Base-by-base conservation (phyloP, 2,329 filamentous ascomycete species). In the Parastagonospora avenae region DNA sequence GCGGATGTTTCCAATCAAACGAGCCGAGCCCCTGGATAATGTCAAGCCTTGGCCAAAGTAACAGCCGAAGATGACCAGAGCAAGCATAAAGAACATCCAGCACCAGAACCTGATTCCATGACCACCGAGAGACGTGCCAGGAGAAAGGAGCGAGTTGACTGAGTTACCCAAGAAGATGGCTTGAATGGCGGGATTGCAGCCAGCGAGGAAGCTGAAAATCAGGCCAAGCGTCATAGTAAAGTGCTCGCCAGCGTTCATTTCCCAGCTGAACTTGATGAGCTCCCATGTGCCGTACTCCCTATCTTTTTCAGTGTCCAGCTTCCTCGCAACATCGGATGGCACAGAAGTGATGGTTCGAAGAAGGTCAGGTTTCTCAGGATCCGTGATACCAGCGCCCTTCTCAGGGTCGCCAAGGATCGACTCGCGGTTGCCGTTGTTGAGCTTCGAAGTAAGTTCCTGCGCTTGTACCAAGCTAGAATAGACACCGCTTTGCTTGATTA, bases 381-480 rank as follows among this genome's bases (percentile, higher is more conserved):
- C 63, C 14, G 33, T 40, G 10, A 40, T 40, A 8, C 42, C 33
- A 16, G 60, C 50, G 1, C 45, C 56, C 36, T 70, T 59, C 16
- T 66, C 52, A 7, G 48, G 31, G 5, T 66, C 62, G 7, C 49
- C 50, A 6, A 60, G 54, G 11, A 52, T 54, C 9, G 67, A 64
- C 19, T 60, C 41, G 35, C 62, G 59, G n/a, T 60, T 64, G 29
- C 46, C 50, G 4, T 62, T 55, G 14, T 48, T 48, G 28, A 64
- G 62, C 42, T 66, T 65, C 1, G 67, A 61, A 10, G 56, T 71
- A 7, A 74, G 60, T 49, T 89, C 87, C 73, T 99, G 94, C 2
- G 93, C 92, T 46, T 91, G 88, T 7, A 97, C 92, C 9, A 97
- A 84, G 50, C 87, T 89, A 73, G 83, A 89, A 74, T 97, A 99